Evolutionary conservation across 768 basidiomycete genomes (phyloP).

Genomic region (Clathrus columnatus): DNA sequence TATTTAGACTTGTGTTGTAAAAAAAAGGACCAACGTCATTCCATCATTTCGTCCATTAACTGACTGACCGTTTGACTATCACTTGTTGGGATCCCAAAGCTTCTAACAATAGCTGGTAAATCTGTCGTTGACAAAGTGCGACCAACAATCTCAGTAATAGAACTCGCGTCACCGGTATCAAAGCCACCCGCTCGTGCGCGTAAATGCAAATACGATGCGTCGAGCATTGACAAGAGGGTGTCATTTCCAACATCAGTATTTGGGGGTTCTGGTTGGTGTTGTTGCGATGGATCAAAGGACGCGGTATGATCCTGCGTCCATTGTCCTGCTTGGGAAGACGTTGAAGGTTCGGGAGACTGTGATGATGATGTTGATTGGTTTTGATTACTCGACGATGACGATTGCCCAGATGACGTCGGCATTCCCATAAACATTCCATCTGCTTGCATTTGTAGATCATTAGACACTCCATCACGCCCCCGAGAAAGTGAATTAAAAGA

Average conservation of each 20-base stretch:
- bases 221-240: neutral
- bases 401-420: no score
- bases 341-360: no score
- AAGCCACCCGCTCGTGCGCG: neutral
- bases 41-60: neutral
- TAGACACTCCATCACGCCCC: no score
- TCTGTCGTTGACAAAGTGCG: neutral
- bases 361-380: no score
- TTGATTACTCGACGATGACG: no score
- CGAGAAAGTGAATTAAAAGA: neutral
- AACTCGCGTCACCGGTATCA: neutral
- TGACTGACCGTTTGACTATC: neutral
- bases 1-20: no score
- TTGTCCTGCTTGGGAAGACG: no score
- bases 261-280: neutral
- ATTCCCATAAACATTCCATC: no score
- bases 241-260: neutral
- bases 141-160: neutral
- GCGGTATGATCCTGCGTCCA: no score
- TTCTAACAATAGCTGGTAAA: neutral
- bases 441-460: no score
- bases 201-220: neutral
- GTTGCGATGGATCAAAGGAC: neutral
- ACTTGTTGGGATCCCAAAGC: neutral
- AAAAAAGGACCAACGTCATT: neutral